Percentiles rank a stretch among this genome's conserved stretches.
Evolutionary conservation across 805 yeast genomes (phyloP).

Genomic region (Spathaspora hagerdaliae): DNA sequence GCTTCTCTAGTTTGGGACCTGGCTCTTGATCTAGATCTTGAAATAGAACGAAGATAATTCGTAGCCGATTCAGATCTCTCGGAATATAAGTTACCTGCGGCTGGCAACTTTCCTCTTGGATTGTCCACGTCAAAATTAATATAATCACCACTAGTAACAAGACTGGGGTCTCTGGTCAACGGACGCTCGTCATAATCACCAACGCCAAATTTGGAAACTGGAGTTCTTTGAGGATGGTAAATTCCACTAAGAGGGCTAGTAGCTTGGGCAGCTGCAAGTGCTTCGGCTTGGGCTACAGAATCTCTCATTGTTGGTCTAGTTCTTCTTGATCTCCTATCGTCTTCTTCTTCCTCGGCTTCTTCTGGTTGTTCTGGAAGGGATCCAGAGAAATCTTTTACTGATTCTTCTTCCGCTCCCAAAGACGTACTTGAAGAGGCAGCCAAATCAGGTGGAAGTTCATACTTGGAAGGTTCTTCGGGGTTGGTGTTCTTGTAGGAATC

Average conservation of each 20-base stretch:
- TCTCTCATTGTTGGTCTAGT: conserved; percentile 43
- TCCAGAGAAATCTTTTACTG: conserved; percentile 16
- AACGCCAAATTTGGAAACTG: neutral
- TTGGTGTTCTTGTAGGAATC: conserved; percentile 67
- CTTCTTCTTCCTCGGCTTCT: conserved; percentile 23
- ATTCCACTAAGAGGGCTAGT: neutral
- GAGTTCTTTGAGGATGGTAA: neutral
- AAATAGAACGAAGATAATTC: conserved; percentile 60
- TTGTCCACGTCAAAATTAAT: conserved; percentile 41
- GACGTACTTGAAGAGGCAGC: conserved; percentile 23
- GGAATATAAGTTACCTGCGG: conserved; percentile 18
- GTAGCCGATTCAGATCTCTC: conserved; percentile 41
- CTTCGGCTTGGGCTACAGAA: conserved; percentile 41
- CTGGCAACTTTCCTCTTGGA: conserved; percentile 15
- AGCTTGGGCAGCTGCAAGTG: conserved; percentile 12
- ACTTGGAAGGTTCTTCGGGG: conserved; percentile 40
- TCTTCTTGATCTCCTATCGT: conserved; percentile 37
- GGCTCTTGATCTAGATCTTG: conserved; percentile 59
- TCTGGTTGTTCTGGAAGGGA: neutral
- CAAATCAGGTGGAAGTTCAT: conserved; percentile 40
- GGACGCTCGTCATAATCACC: conserved; percentile 12
- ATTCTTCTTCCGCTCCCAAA: conserved; percentile 3
- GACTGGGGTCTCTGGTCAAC: conserved; percentile 28
- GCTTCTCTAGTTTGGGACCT: neutral
- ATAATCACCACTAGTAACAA: conserved; percentile 44